phyloP scores from a whole-genome alignment of 192 early-diverging fungal species.

The Coemansia sp. region DNA sequence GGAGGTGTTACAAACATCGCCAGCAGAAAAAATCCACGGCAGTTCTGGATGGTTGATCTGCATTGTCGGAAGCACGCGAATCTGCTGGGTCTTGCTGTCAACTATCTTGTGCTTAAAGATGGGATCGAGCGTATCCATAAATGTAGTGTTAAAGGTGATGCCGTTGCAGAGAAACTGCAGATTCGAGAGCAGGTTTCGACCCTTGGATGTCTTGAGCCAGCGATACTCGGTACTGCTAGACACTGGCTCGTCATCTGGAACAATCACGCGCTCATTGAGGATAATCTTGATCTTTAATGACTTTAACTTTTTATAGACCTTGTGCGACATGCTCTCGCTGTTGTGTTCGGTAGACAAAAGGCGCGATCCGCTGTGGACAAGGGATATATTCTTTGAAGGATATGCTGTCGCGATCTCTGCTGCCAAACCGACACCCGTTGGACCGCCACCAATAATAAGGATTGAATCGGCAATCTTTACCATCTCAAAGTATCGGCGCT shows the following conservation, averaged over 20 bases:
- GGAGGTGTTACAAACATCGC: conserved; percentile 59
- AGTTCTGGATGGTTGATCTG: conserved; percentile 66
- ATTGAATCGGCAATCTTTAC: conserved; percentile 60
- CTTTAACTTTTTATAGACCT: conserved; percentile 55
- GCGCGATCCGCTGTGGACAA: conserved; percentile 39
- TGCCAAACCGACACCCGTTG: conserved; percentile 76
- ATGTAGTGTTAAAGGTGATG: conserved; percentile 65
- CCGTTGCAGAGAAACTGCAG: conserved; percentile 74
- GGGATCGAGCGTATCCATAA: conserved; percentile 58
- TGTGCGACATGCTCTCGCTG: conserved; percentile 54
- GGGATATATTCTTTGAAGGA: conserved; percentile 33
- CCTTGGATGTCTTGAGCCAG: conserved; percentile 53
- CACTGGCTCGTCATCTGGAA: conserved; percentile 63
- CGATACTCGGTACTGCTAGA: conserved; percentile 29
- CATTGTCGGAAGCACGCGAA: conserved; percentile 69
- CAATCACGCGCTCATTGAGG: conserved; percentile 59
- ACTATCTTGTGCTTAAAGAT: conserved; percentile 46
- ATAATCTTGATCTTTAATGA: conserved; percentile 55
- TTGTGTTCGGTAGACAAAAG: conserved; percentile 43
- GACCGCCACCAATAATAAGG: conserved; percentile 72
- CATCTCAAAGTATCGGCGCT: conserved; percentile 41
- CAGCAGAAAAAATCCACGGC: conserved; percentile 73
- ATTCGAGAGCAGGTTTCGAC: conserved; percentile 43
- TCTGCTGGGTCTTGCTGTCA: conserved; percentile 57
- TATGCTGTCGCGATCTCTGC: conserved; percentile 61